These are phyloP conservation scores for Ganoderma sinense DNA, from an alignment of 1,284 basidiomycete genomes.

Conservation along the genomic window DNA sequence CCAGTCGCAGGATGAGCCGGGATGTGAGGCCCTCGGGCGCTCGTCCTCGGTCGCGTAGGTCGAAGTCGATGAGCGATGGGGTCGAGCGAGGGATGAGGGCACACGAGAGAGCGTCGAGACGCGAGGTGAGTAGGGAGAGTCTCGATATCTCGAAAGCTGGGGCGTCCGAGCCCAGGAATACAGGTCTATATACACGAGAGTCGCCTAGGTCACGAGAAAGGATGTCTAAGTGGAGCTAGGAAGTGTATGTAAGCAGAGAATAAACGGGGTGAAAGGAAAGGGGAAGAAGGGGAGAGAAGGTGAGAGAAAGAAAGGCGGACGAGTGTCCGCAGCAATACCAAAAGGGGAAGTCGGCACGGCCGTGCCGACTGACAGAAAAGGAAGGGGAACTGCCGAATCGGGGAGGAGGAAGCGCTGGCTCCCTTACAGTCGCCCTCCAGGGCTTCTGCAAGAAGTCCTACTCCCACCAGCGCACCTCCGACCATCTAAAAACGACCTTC, in stretches of 20 bases:
- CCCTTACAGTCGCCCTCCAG: slow-evolving; percentile 4
- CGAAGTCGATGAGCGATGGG: not conserved
- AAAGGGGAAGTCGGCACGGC: not conserved
- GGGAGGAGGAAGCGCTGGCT: not conserved
- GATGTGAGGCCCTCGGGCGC: not conserved
- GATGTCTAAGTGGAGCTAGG: no score
- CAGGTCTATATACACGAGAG: not conserved
- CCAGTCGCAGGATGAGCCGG: no score
- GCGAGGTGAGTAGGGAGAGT: not conserved
- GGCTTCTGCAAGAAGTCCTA: not conserved
- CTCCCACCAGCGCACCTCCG: not conserved
- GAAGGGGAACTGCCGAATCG: not conserved
- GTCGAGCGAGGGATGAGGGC: not conserved
- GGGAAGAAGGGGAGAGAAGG: not conserved
- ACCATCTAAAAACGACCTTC: not conserved
- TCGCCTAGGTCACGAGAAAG: no score
- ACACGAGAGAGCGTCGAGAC: slow-evolving; percentile 2
- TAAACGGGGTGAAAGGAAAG: not conserved
- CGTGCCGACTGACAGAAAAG: not conserved
- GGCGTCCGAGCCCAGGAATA: not conserved
- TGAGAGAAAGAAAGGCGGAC: not conserved
- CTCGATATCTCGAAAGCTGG: not conserved
- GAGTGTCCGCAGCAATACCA: not conserved
- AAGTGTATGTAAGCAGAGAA: no score
- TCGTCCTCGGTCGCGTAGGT: not conserved